Percentiles rank a stretch among this genome's conserved stretches.
Conservation (phyloP, 2,329 filamentous ascomycete species). For the Aspergillus transmontanensis region DNA sequence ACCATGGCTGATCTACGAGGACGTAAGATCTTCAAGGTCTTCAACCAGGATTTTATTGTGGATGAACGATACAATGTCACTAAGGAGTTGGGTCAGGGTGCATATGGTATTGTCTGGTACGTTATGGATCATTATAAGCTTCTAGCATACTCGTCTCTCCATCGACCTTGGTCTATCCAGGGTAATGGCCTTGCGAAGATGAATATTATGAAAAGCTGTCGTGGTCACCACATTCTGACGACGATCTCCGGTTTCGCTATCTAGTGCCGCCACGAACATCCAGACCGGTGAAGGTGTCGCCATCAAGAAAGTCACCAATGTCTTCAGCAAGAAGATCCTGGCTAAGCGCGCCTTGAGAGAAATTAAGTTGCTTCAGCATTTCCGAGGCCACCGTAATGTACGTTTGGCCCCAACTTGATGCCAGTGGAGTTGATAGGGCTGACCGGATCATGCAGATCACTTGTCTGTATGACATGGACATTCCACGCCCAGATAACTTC, state of each 20-base stretch:
- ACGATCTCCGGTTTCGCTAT: constrained; percentile 10
- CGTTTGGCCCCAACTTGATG: constrained; percentile 35
- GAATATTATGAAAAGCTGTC: background rate
- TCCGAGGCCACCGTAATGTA: constrained; percentile 85
- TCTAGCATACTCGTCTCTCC: constrained; percentile 4
- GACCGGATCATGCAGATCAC: constrained; percentile 71
- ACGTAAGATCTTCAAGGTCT: constrained; percentile 97
- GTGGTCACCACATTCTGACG: constrained; percentile 16
- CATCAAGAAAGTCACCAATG: constrained; percentile 99
- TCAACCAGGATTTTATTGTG: constrained; percentile 99
- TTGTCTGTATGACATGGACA: constrained; percentile 99
- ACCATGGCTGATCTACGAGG: constrained; percentile 64
- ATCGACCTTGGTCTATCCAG: background rate
- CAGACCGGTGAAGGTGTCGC: constrained; percentile 91
- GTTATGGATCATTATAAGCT: constrained; percentile 30
- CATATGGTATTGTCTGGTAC: constrained; percentile 98
- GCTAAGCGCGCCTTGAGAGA: constrained; percentile 96
- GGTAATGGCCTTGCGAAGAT: background rate
- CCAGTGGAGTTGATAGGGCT: constrained; percentile 31
- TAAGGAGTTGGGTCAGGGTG: constrained; percentile 96
- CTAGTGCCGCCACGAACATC: constrained; percentile 87
- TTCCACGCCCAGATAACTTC: constrained; percentile 94
- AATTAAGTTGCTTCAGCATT: constrained; percentile 98
- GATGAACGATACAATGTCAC: constrained; percentile 98
- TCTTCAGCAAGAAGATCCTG: constrained; percentile 99